Percentiles rank a stretch among this genome's conserved stretches.
Conservation (phyloP, 2,329 filamentous ascomycete genomes). For the Xylaria sp. region DNA sequence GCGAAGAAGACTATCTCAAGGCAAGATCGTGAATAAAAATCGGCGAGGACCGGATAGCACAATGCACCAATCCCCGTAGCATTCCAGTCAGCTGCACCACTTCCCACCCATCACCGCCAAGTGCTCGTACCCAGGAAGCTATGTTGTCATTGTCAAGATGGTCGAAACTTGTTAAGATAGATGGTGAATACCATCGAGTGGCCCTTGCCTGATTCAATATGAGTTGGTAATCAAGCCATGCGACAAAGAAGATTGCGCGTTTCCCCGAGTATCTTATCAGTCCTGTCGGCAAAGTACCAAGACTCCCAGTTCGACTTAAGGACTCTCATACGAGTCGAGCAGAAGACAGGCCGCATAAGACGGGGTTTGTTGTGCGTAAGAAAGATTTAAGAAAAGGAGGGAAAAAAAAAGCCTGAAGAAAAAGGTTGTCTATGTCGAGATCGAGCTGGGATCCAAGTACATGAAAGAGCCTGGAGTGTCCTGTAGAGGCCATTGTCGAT, state of each 20-base stretch:
- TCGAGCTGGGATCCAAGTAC: conserved; percentile 45
- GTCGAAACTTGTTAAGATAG: conserved; percentile 16
- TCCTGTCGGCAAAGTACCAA: conserved; percentile 10
- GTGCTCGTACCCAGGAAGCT: conserved; percentile 18
- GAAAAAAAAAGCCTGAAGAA: conserved; percentile 35
- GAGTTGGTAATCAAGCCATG: conserved; percentile 16
- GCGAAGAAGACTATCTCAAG: conserved; percentile 38
- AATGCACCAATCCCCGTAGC: conserved; percentile 24
- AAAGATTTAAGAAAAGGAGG: conserved; percentile 36
- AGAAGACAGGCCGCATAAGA: conserved; percentile 12
- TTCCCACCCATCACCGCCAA: conserved; percentile 16
- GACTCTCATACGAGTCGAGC: conserved; percentile 14
- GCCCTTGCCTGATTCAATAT: conserved; percentile 13
- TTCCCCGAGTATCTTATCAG: conserved; percentile 10
- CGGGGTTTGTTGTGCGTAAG: conserved; percentile 18
- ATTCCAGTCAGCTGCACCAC: conserved; percentile 24
- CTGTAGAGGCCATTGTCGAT: conserved; percentile 28
- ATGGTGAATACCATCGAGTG: conserved; percentile 5
- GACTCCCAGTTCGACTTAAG: neutral
- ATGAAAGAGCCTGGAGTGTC: conserved; percentile 41
- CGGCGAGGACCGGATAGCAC: conserved; percentile 31
- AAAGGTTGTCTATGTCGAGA: conserved; percentile 46
- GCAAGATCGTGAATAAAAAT: conserved; percentile 36
- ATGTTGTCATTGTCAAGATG: conserved; percentile 16
- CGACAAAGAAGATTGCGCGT: conserved; percentile 4